Conservation (phyloP, 2,329 filamentous ascomycete genomes). For the Arthrobotrys sinensis region DNA sequence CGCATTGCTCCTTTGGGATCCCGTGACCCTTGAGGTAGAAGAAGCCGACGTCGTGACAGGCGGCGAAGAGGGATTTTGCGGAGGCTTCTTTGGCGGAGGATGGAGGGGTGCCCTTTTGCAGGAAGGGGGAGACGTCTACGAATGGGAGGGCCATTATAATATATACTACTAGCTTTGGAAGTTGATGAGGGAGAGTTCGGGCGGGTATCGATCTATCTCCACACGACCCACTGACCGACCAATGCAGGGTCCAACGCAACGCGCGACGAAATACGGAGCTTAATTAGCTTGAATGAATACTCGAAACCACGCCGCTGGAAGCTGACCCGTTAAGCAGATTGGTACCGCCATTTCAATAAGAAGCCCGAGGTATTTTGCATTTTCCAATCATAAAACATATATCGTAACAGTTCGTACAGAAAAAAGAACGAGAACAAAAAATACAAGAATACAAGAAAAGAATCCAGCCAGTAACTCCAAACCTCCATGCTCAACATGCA, state of each 20-base stretch:
- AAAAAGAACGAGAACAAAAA: slow-evolving; percentile 1
- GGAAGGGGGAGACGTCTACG: slow-evolving; percentile 54
- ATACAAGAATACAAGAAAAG: not conserved
- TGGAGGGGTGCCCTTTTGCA: slow-evolving; percentile 24
- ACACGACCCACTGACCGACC: no score
- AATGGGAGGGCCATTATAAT: slow-evolving; percentile 51
- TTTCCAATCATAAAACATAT: not conserved
- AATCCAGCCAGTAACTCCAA: not conserved
- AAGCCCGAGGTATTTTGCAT: no score
- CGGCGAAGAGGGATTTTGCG: slow-evolving; percentile 67
- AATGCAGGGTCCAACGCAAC: no score
- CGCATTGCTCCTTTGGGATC: slow-evolving; percentile 34
- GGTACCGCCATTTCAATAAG: no score
- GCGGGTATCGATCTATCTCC: no score
- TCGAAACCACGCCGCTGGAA: no score
- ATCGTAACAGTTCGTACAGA: no score
- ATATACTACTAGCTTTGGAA: not conserved
- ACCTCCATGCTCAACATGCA: not conserved
- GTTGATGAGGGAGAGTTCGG: not conserved
- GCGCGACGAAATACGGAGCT: no score
- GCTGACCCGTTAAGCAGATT: no score
- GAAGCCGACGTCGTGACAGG: slow-evolving; percentile 64
- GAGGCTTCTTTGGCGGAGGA: slow-evolving; percentile 63
- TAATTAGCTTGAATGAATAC: no score
- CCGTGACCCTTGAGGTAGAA: slow-evolving; percentile 63